A percentile compares a stretch with the other conserved stretches of the same genome.
phyloP scores from a whole-genome alignment of 78 protist genomes.

The Dictyostelium citrinum region DNA sequence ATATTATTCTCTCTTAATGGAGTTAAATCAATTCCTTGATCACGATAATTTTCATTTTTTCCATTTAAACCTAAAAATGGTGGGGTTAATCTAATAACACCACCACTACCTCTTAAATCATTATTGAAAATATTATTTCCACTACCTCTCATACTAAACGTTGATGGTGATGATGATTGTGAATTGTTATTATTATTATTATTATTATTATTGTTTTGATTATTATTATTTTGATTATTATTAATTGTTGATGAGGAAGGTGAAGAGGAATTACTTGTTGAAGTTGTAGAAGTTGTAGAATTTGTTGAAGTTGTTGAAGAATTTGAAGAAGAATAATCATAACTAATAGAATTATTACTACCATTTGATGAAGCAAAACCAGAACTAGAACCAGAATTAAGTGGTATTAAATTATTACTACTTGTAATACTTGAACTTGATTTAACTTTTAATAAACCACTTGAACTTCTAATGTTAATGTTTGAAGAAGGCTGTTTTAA shows the following conservation, averaged over 20 bases:
- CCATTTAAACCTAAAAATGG: not conserved
- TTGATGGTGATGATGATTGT: not conserved
- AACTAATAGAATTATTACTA: not conserved
- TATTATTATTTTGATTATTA: constrained; percentile 6
- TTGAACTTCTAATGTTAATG: constrained; percentile 38
- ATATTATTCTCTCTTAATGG: not conserved
- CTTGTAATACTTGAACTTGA: not conserved
- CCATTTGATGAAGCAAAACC: not conserved
- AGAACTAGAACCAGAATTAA: not conserved
- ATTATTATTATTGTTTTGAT: not conserved
- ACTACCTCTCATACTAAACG: not conserved
- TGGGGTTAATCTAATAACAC: not conserved
- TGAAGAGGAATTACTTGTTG: not conserved
- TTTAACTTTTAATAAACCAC: constrained; percentile 40
- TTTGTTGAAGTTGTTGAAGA: not conserved
- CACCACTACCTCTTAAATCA: not conserved
- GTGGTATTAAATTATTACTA: not conserved
- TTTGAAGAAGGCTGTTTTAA: not conserved
- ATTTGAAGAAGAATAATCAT: not conserved
- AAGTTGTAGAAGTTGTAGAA: not conserved
- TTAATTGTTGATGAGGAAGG: not conserved
- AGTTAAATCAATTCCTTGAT: not conserved
- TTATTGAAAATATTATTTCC: not conserved
- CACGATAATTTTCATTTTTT: not conserved
- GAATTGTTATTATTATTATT: not conserved